Conservation (phyloP, 768 basidiomycete species). For the Leucogyrophana mollusca region DNA sequence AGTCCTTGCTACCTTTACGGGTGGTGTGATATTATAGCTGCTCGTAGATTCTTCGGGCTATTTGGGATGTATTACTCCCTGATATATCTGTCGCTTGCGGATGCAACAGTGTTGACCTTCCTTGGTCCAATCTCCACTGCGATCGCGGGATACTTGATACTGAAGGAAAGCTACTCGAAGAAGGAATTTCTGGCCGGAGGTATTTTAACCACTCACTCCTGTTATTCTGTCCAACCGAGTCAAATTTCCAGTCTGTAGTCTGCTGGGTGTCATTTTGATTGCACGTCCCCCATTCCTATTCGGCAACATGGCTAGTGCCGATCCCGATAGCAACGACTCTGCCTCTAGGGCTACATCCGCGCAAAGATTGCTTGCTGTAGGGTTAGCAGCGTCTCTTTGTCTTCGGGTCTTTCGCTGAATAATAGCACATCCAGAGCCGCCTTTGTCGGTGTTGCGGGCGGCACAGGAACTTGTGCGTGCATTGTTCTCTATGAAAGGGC, state of each 20-base stretch:
- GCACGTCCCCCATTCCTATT: conserved; percentile 75
- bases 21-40: neutral
- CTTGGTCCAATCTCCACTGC: conserved; percentile 65
- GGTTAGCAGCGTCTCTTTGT: conserved; percentile 27
- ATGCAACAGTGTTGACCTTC: conserved; percentile 74
- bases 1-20: conserved; percentile 7
- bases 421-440: conserved; percentile 42
- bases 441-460: conserved; percentile 59
- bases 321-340: neutral
- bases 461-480: conserved; percentile 65
- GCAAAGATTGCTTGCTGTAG: conserved; percentile 56
- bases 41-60: conserved; percentile 63
- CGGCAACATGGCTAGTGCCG: conserved; percentile 27
- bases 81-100: conserved; percentile 69
- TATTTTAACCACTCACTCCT: conserved; percentile 18
- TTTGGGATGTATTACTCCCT: conserved; percentile 65
- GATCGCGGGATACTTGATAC: conserved; percentile 54
- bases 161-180: conserved; percentile 54
- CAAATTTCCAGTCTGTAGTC: conserved; percentile 47
- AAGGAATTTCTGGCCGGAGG: conserved; percentile 54
- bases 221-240: neutral
- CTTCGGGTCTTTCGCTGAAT: neutral
- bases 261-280: conserved; percentile 75
- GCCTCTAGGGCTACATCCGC: conserved; percentile 17
- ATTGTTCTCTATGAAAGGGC: neutral